Evolutionary conservation across 1,284 basidiomycete species (phyloP).

Genomic region (Cystobasidiaceae sp.): DNA sequence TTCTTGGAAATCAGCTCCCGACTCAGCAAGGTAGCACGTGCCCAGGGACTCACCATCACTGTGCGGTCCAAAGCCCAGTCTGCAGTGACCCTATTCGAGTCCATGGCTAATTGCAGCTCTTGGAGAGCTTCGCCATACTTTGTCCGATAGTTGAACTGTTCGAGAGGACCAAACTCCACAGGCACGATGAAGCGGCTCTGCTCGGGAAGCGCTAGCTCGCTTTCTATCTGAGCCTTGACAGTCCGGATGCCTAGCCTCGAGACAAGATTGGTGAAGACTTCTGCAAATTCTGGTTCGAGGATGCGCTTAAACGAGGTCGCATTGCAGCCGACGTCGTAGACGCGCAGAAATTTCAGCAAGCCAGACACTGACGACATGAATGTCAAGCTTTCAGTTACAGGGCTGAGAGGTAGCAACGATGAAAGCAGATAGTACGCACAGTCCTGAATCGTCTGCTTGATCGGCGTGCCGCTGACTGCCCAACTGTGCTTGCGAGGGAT

Average conservation of each 20-base stretch:
- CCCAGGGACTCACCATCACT: conserved; percentile 22
- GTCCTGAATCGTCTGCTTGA: conserved; percentile 39
- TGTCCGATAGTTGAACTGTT: conserved; percentile 28
- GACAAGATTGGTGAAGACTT: conserved; percentile 11
- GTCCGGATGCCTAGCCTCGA: conserved; percentile 35
- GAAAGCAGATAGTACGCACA: background rate
- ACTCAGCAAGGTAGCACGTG: too few species aligned
- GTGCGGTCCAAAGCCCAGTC: conserved; percentile 3
- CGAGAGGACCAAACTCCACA: conserved; percentile 36
- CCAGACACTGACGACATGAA: conserved; percentile 20
- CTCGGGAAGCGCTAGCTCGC: conserved; percentile 37
- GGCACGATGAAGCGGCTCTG: conserved; percentile 39
- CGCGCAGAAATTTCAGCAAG: conserved; percentile 35
- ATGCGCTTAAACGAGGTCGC: conserved; percentile 26
- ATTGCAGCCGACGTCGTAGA: conserved; percentile 33
- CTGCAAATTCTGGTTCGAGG: conserved; percentile 34
- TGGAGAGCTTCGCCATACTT: conserved; percentile 35
- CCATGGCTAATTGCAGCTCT: conserved; percentile 30
- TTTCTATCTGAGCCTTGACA: conserved; percentile 36
- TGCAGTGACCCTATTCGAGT: conserved; percentile 23
- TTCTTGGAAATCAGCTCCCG: background rate
- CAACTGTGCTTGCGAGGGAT: conserved; percentile 37
- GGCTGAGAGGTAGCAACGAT: too few species aligned
- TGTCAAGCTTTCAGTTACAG: background rate
- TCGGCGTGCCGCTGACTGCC: conserved; percentile 40